Evolutionary conservation across 2,329 filamentous ascomycete species (phyloP), one percentile per base, ranked within the genome.

Genomic region (Sporothrix protearum): DNA sequence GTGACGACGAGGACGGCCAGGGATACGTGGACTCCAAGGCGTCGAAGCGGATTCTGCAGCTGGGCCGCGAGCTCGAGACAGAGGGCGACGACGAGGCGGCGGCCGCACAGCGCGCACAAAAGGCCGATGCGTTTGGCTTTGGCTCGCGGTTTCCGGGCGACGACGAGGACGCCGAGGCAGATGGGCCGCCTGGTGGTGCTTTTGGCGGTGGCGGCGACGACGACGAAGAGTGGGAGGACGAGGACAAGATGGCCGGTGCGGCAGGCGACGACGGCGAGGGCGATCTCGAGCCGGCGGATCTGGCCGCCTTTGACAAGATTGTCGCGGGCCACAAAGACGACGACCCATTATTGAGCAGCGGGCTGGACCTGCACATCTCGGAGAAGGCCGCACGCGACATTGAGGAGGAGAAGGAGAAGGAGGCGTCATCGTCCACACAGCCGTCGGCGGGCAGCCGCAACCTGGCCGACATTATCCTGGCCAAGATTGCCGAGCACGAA

Each of bases 401-500:
- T 39, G 82, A 85, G 47, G 83, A 86, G 72, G 85, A 59, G 19
- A 30, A 4, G 0, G 42, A n/a, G n/a, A n/a, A n/a, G n/a, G n/a
- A n/a, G n/a, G n/a, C n/a, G n/a, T n/a, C n/a, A n/a, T 39, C 36
- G 19, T 10, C 64, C 8, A 8, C 68, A 39, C 36, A 42, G 19
- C 36, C 39, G 57, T 33, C 36, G 19, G 39, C 69, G 53, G 87
- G 71, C 4, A 67, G 73, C 16, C 93, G 91, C 74, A 97, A 98
- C 80, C 85, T 99, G 71, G 94, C 96, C 19, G 94, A 97, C 78
- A 83, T 99, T 74, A 99, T 99, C 75, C 83, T 99, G 72, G 90
- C 95, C 78, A 97, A 97, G 82, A 99, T 99, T 78, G 93, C 94
- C 4, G 91, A 92, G 72, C 92, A 96, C 77, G 96, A 99, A 83